phyloP scores from a whole-genome alignment of 345 rosid species.

The Euclidium syriacum region DNA sequence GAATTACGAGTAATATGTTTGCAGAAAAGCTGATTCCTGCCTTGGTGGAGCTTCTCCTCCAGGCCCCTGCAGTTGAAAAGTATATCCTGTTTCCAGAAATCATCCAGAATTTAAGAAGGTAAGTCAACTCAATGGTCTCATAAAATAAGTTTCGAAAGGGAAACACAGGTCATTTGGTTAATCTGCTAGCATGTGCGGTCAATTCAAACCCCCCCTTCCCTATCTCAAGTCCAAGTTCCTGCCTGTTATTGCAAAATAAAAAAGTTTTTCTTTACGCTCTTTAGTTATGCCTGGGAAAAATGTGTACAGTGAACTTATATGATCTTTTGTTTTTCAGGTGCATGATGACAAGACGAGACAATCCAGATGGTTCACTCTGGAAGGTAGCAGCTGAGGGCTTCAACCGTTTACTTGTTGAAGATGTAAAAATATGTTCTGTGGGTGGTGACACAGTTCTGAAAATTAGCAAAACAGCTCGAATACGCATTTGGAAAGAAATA shows the following conservation, averaged over 20 bases:
- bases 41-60: constrained; percentile 65
- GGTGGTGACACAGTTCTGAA: constrained; percentile 43
- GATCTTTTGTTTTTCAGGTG: constrained; percentile 45
- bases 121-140: constrained; percentile 9
- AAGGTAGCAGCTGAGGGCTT: constrained; percentile 86
- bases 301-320: constrained; percentile 8
- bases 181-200: not conserved
- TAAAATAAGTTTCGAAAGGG: not conserved
- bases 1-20: constrained; percentile 46
- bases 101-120: constrained; percentile 87
- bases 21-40: constrained; percentile 80
- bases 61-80: constrained; percentile 65
- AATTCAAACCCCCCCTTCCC: not conserved
- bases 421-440: constrained; percentile 37
- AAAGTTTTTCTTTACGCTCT: not conserved
- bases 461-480: constrained; percentile 56
- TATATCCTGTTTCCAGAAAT: constrained; percentile 69
- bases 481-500: constrained; percentile 89
- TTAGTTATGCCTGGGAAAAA: constrained; percentile 2
- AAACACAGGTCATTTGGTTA: constrained; percentile 6
- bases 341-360: constrained; percentile 94
- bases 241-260: not conserved
- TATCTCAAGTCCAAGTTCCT: not conserved
- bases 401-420: constrained; percentile 70
- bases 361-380: constrained; percentile 94